Evolutionary conservation across 2,329 filamentous ascomycete species (phyloP), one percentile per base, ranked within the genome.

Genomic region (Amesomyces nigricolor): DNA sequence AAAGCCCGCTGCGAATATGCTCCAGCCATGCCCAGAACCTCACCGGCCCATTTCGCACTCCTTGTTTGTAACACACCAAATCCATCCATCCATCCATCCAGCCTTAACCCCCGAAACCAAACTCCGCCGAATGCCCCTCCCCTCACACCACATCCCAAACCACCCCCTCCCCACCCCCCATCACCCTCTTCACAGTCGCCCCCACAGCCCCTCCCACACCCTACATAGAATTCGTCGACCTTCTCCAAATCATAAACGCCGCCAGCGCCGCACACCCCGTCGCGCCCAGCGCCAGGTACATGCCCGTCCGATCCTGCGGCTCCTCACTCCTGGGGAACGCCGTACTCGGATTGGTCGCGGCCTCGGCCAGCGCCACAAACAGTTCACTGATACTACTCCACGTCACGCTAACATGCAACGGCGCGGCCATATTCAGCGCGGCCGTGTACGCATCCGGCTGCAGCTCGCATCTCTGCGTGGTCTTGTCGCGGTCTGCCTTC

Each of bases 401-500:
- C 6, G 87, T 94, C 30, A 94, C 91, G 66, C 90, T 96, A 51
- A 96, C 94, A 73, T 99, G 95, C 40, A 97, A 75, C 5, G 94
- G 94, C 2, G 91, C 86, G 53, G 88, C 85, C 88, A 97, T 95
- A 68, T 89, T 91, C 63, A 95, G 75, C 38, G 81, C 79, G 49
- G 86, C 83, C 0, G 91, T 95, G 72, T 96, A 96, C 61, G 91
- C 86, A 68, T 99, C 94, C 1, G 94, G 94, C 70, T 96, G 92
- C 60, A 87, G 75, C 70, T 96, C 90, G 58, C 88, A 88, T 57
- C 94, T 82, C 72, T 99, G 94, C n/a, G 91, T 96, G 3, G 92
- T 95, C 71, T 96, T 95, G 71, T 99, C 94, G 63, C 88, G 84
- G 71, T 99, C 94, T 2, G 94, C 94, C 72, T 99, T 99, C 57